These are phyloP conservation scores for Sodiomyces alkalinus DNA, from an alignment of 2,329 filamentous ascomycete species.

Conservation along the genomic window DNA sequence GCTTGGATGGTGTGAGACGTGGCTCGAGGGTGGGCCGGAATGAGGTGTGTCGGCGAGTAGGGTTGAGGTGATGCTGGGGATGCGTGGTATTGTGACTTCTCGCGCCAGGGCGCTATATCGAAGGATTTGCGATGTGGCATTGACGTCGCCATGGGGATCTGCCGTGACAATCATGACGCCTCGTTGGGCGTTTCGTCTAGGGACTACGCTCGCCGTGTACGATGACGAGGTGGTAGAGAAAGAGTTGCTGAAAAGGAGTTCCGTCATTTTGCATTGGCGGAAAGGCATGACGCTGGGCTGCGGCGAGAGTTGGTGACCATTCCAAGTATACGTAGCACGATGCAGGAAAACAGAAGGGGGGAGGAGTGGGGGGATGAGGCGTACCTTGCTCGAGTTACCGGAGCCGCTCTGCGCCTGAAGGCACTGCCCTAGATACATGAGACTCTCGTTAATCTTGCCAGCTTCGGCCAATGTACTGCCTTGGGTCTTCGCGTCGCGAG, in stretches of 20 bases:
- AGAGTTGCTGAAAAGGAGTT: constrained; percentile 76
- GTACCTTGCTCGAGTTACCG: constrained; percentile 57
- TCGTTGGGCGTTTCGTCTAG: constrained; percentile 58
- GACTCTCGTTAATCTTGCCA: constrained; percentile 93
- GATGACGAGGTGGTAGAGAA: constrained; percentile 50
- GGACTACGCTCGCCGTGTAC: constrained; percentile 21
- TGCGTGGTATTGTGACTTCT: constrained; percentile 80
- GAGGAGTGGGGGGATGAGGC: no score
- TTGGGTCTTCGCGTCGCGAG: constrained; percentile 83
- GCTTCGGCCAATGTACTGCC: constrained; percentile 87
- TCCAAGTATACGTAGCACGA: constrained; percentile 2
- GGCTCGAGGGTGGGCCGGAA: constrained; percentile 9
- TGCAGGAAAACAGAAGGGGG: not conserved
- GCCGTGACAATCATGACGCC: constrained; percentile 95
- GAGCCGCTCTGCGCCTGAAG: constrained; percentile 86
- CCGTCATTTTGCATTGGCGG: constrained; percentile 72
- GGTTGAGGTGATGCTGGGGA: constrained; percentile 67
- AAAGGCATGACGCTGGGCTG: constrained; percentile 63
- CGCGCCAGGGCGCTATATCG: constrained; percentile 86
- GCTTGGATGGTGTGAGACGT: constrained; percentile 7
- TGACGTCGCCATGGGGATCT: constrained; percentile 85
- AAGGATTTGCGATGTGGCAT: constrained; percentile 90
- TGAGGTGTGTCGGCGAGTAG: constrained; percentile 31
- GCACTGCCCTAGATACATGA: constrained; percentile 97
- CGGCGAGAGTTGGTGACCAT: constrained; percentile 8